phyloP scores from a whole-genome alignment of 2,329 filamentous ascomycete genomes.

The Fusarium verticillioides region DNA sequence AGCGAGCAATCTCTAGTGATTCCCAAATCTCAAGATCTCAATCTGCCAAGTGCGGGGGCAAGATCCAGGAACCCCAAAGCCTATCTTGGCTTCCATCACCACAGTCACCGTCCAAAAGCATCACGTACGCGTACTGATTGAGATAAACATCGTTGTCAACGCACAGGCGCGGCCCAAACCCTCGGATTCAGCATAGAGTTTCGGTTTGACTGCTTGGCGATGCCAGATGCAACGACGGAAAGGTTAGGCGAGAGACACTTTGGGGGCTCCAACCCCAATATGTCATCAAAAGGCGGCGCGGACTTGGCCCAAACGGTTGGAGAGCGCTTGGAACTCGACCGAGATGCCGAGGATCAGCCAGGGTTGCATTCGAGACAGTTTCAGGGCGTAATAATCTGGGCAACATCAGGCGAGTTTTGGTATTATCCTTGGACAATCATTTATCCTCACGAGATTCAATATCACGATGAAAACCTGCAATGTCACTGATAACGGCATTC shows the following conservation, averaged over 20 bases:
- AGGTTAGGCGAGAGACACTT: not conserved
- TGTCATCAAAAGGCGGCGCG: not conserved
- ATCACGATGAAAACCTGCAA: not conserved
- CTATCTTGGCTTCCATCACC: not conserved
- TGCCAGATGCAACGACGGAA: not conserved
- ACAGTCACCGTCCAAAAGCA: not conserved
- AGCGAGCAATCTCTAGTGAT: not conserved
- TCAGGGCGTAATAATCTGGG: not conserved
- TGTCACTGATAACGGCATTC: not conserved
- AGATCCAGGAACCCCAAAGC: not conserved
- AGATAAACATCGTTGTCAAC: not conserved
- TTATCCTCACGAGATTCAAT: not conserved
- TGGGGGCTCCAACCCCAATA: conserved; percentile 25
- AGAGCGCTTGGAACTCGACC: conserved; percentile 6
- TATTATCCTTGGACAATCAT: not conserved
- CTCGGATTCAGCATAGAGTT: not conserved
- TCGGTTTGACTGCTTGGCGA: not conserved
- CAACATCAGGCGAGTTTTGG: not conserved
- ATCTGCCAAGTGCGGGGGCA: not conserved
- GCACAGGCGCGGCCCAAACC: not conserved
- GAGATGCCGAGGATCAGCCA: conserved; percentile 13
- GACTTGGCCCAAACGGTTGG: conserved; percentile 2
- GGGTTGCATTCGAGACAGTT: not conserved
- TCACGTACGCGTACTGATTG: not conserved
- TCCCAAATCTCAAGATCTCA: not conserved